Evolutionary conservation across 2,329 filamentous ascomycete species (phyloP).

Genomic region (Cercospora janseana): DNA sequence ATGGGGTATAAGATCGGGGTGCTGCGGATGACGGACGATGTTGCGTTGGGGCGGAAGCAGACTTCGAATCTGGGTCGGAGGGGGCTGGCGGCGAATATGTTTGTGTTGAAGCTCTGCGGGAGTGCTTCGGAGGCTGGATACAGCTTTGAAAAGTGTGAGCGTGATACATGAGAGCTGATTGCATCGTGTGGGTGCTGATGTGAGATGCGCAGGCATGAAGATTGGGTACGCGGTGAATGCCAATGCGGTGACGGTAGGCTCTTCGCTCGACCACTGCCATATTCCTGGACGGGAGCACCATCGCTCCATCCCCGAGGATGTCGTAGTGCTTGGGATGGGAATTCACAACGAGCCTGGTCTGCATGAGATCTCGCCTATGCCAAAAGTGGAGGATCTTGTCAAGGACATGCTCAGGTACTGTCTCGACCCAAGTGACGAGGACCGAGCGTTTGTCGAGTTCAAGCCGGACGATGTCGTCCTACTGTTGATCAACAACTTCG

Average conservation of each 20-base stretch:
- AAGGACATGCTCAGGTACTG: constrained; percentile 51
- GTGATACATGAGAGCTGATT: background rate
- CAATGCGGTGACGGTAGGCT: constrained; percentile 52
- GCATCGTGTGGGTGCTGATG: background rate
- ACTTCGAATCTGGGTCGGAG: constrained; percentile 50
- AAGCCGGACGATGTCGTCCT: constrained; percentile 46
- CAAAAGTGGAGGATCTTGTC: constrained; percentile 50
- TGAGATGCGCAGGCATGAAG: constrained; percentile 33
- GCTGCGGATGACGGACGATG: constrained; percentile 52
- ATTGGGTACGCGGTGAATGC: constrained; percentile 47
- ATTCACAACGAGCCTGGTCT: constrained; percentile 54
- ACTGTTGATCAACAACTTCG: constrained; percentile 52
- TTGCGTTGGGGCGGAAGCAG: constrained; percentile 48
- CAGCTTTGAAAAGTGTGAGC: constrained; percentile 43
- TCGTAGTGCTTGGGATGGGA: constrained; percentile 48
- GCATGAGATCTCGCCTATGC: constrained; percentile 48
- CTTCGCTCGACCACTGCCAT: constrained; percentile 54
- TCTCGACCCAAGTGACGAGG: constrained; percentile 48
- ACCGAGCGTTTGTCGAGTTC: constrained; percentile 52
- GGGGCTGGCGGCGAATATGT: constrained; percentile 51
- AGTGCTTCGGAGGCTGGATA: constrained; percentile 47
- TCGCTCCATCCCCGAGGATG: constrained; percentile 40
- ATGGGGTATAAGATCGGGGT: constrained; percentile 48
- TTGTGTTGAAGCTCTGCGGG: constrained; percentile 50
- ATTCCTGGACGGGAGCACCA: constrained; percentile 53